Conservation (phyloP, 345 rosid genomes). For the Acer yangbiense region DNA sequence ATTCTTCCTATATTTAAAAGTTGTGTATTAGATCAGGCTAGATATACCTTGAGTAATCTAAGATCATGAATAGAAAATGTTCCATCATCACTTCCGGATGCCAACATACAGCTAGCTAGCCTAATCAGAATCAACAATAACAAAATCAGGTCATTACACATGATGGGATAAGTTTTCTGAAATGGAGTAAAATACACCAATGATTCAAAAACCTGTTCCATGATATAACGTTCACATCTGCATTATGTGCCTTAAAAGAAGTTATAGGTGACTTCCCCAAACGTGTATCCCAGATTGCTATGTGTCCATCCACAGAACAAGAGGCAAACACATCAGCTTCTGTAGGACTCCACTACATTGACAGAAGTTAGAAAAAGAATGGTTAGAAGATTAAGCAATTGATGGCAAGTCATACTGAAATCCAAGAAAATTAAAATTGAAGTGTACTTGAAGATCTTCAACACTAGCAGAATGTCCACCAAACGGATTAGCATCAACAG, state of each 20-base stretch:
- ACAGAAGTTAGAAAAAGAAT: conserved; percentile 19
- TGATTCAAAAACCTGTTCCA: conserved; percentile 80
- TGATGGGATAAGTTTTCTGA: not conserved
- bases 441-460: conserved; percentile 82
- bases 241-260: conserved; percentile 81
- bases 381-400: conserved; percentile 5
- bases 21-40: not conserved
- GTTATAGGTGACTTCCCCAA: conserved; percentile 63
- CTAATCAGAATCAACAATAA: conserved; percentile 38
- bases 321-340: conserved; percentile 84
- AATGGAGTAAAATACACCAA: conserved; percentile 1
- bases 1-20: not conserved
- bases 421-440: not conserved
- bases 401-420: conserved; percentile 4
- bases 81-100: conserved; percentile 97
- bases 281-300: conserved; percentile 92
- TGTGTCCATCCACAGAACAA: conserved; percentile 75
- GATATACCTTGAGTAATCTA: conserved; percentile 60
- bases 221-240: conserved; percentile 95
- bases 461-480: conserved; percentile 84
- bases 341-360: conserved; percentile 91
- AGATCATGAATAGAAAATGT: conserved; percentile 91
- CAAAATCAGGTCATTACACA: conserved; percentile 1
- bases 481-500: conserved; percentile 69
- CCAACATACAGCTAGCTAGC: conserved; percentile 91